Evolutionary conservation across 2,329 filamentous ascomycete species (phyloP).

Genomic region (Neopestalotiopsis sp.): DNA sequence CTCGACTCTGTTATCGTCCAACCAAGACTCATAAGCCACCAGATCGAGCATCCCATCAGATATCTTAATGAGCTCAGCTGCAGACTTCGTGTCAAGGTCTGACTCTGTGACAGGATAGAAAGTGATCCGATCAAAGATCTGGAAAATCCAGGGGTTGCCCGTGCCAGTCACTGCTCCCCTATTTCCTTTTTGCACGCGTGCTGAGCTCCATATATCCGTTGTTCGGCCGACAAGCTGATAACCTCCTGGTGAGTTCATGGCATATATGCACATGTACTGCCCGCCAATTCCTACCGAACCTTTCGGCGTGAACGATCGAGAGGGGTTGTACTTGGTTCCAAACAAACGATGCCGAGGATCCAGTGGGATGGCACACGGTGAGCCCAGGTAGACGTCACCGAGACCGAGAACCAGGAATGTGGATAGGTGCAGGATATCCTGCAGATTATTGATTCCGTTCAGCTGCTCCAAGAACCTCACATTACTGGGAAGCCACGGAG

Average conservation of each 20-base stretch:
- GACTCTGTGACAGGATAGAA: conserved; percentile 37
- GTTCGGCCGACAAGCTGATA: conserved; percentile 42
- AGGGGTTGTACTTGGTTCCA: conserved; percentile 39
- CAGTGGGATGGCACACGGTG: conserved; percentile 38
- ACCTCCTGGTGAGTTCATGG: conserved; percentile 43
- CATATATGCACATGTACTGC: conserved; percentile 40
- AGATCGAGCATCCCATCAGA: conserved; percentile 35
- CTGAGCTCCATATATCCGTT: conserved; percentile 32
- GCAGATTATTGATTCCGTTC: conserved; percentile 41
- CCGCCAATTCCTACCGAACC: conserved; percentile 44
- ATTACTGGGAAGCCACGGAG: conserved; percentile 57
- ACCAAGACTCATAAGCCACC: conserved; percentile 31
- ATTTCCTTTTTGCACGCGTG: neutral
- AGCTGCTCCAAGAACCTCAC: conserved; percentile 54
- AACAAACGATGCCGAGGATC: conserved; percentile 29
- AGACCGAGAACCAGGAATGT: conserved; percentile 39
- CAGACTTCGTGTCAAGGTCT: conserved; percentile 30
- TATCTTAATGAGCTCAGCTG: conserved; percentile 29
- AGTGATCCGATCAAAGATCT: conserved; percentile 38
- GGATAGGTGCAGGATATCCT: conserved; percentile 37
- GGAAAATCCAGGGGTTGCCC: conserved; percentile 32
- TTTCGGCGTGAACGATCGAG: conserved; percentile 39
- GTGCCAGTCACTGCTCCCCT: no score
- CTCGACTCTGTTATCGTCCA: conserved; percentile 30
- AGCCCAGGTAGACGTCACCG: conserved; percentile 36